Base-by-base conservation (phyloP, 1,284 basidiomycete genomes). In the Sporisorium exsertum region DNA sequence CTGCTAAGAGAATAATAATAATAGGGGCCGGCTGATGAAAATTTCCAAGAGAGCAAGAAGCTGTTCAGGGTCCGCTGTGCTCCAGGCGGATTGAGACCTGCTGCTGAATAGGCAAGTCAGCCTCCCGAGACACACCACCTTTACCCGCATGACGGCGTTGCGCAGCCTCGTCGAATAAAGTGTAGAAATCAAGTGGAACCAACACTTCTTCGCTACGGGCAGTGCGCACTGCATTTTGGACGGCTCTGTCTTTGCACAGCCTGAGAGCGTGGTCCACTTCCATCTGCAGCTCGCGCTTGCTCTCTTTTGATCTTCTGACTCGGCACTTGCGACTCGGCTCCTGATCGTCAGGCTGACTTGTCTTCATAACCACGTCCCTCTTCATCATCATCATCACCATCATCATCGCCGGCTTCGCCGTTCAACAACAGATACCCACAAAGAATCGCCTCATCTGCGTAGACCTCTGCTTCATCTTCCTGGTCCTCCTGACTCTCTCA, bases 1-100 rank as follows among this genome's bases (percentile, higher is more conserved):
- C 33, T 32, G 63, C 63, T 56, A 64, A 64, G 62, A 52, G 52
- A 32, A 59, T 55, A 66, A n/a, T n/a, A n/a, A n/a, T n/a, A n/a
- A n/a, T n/a, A n/a, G n/a, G 64, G 58, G 58, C 57, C 52, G 40
- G 56, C 50, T 43, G 32, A 52, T 64, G 47, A 42, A 45, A 29
- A 58, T 53, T 57, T 49, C 26, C 26, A 27, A 47, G 49, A 32
- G 13, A 46, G 26, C 16, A 5, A n/a, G n/a, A 49, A 2, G 15
- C 10, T n/a, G 15, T 22, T 43, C 61, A 64, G 56, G 62, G 62
- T 64, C 62, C 50, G 55, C 54, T 49, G 43, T 49, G 45, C 47
- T 37, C 13, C 32, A 3, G 6, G 46, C 20, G n/a, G 15, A 16
- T 33, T 43, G 12, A 32, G 3, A 29, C 5, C 27, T 20, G n/a